Evolutionary conservation across 176 grass and related monocot species (phyloP), one percentile per base, ranked within the genome.

Genomic region (Carex pumila): DNA sequence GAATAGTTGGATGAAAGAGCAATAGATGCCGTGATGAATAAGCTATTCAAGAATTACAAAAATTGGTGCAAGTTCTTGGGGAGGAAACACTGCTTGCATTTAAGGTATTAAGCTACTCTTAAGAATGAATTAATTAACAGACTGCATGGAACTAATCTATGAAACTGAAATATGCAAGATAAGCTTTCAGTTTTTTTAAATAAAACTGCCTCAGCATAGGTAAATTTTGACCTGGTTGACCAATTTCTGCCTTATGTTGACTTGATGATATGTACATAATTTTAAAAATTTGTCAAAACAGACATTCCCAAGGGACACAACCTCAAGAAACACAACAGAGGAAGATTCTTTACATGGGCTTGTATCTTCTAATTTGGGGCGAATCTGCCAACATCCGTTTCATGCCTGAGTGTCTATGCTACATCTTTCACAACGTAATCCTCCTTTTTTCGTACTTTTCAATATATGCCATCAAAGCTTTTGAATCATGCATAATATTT

Each of bases 11-110:
- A 98, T 81, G 95, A 98, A 32, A 85, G 86, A 71, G 95, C 91
- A 80, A 88, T 98, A 21, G 86, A 98, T 81, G 90, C 88, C 41
- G 92, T 94, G 71, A 94, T 93, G 88, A 87, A 58, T 79, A 98
- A 94, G 85, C 59, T 94, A 87, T 98, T 98, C 84, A 93, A 88
- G 81, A 98, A 98, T 89, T 98, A 98, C 80, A 91, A 68, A 75
- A 91, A 88, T 43, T 98, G 95, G 95, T 98, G 95, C 84, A 94
- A 98, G 79, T 98, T 98, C 87, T 91, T 98, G 85, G 94, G 90
- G 54, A 70, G 90, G 6, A 98, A 98, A 50, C 85, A 94, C 87
- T 94, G 92, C 85, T 89, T 98, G 87, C 87, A 91, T 93, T 82
- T 86, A 71, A 78, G 65, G 68, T 77, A 65, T 58, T 69, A 63